Evolutionary conservation across 768 basidiomycete genomes (phyloP).

Genomic region (Collybia nuda): DNA sequence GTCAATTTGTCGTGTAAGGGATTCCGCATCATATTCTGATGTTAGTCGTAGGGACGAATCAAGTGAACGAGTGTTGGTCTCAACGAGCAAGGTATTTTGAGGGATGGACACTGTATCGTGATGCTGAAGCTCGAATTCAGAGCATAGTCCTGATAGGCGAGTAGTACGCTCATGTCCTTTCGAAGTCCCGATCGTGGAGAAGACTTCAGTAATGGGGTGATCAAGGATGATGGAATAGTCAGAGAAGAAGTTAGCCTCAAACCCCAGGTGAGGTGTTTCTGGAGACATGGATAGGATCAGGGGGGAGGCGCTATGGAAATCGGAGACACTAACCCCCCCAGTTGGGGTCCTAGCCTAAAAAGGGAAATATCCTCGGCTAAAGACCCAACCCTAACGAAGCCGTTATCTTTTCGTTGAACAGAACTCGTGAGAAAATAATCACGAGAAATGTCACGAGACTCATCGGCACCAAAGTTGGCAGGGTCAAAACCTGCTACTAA

Average conservation of each 20-base stretch:
- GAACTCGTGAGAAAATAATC: no score
- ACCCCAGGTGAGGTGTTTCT: constrained; percentile 3
- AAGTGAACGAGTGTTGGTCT: constrained; percentile 13
- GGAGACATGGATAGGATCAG: no score
- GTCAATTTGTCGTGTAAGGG: constrained; percentile 9
- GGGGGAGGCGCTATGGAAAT: no score
- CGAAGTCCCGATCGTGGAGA: constrained; percentile 24
- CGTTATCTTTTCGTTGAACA: no score
- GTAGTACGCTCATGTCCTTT: constrained; percentile 32
- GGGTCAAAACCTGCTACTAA: no score
- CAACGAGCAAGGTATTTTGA: constrained; percentile 7
- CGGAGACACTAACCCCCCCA: no score
- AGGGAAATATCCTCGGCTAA: no score
- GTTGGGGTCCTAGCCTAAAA: no score
- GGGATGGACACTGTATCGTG: constrained; percentile 21
- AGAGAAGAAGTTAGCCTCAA: constrained; percentile 28
- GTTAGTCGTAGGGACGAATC: not conserved
- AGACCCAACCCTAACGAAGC: no score
- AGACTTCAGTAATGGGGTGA: constrained; percentile 25
- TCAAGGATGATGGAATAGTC: constrained; percentile 25
- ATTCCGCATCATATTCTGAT: not conserved
- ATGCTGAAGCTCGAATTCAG: constrained; percentile 23
- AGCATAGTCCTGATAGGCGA: constrained; percentile 26
- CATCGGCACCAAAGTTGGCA: no score
- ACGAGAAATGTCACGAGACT: no score